Conservation (phyloP, 73 alveolate genomes). For the Uronychia setigera region DNA sequence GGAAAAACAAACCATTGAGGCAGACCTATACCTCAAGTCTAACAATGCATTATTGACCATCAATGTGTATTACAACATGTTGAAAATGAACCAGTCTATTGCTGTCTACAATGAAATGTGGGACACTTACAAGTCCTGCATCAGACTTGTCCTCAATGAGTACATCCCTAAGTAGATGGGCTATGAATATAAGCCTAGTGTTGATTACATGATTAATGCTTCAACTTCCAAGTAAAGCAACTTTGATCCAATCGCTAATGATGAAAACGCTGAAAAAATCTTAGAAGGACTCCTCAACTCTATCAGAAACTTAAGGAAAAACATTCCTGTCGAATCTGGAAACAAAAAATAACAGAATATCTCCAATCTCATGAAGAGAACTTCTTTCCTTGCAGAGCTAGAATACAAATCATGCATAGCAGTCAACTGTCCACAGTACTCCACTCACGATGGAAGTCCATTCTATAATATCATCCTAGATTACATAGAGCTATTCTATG, state of each 20-base stretch:
- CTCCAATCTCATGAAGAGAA: conserved; percentile 36
- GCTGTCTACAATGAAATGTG: conserved; percentile 52
- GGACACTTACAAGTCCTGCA: conserved; percentile 58
- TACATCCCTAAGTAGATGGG: conserved; percentile 30
- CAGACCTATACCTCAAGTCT: conserved; percentile 44
- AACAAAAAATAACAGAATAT: conserved; percentile 7
- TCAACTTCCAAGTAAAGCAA: conserved; percentile 30
- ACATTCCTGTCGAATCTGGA: conserved; percentile 37
- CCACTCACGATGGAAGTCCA: conserved; percentile 48
- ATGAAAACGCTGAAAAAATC: conserved; percentile 40
- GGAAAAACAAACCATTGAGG: conserved; percentile 51
- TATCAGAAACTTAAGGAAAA: conserved; percentile 34
- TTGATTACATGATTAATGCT: conserved; percentile 30
- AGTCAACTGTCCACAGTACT: conserved; percentile 42
- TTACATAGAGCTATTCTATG: conserved; percentile 55
- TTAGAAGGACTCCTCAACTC: conserved; percentile 24
- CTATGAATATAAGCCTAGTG: conserved; percentile 49
- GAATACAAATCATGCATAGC: conserved; percentile 54
- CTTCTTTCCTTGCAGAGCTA: conserved; percentile 40
- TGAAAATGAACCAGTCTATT: conserved; percentile 32
- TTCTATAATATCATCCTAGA: conserved; percentile 37
- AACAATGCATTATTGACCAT: conserved; percentile 38
- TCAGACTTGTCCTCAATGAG: conserved; percentile 37
- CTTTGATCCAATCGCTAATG: conserved; percentile 45
- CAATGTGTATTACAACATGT: conserved; percentile 54